Evolutionary conservation across 306 rosid genomes (phyloP), one percentile per base, ranked within the genome.

Genomic region (Chamaecrista fasciculata): DNA sequence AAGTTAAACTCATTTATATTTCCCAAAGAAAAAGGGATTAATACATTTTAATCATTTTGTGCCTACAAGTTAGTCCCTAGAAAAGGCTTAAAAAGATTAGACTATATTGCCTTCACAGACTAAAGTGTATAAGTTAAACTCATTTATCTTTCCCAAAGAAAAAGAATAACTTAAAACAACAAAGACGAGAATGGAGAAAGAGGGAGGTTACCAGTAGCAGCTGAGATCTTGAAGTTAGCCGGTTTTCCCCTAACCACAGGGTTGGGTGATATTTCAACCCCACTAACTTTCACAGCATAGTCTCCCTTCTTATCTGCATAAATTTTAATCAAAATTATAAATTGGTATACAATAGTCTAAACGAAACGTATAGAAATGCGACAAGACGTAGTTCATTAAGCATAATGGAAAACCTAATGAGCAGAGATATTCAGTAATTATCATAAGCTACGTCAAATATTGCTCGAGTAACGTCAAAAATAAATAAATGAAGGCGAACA

Each of bases 231-330:
- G 57, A 88, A 88, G 69, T 76, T 83, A 14, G 81, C 84, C 26
- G 79, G 77, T 77, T 84, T 29, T 62, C 87, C 87, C 36, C 73
- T 69, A 53, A 77, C 73, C 61, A 85, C 89, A 2, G 86, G 91
- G 33, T 78, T n/a, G 20, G 89, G 91, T 31, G 73, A 77, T 28
- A 85, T 78, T 63, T 72, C 25, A 33, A 85, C 81, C 72, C 72
- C 82, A 31, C 59, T 21, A n/a, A 85, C 87, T 86, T 85, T 83
- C 78, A 88, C 87, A 42, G 81, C 65, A 26, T 83, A 88, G 40
- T 75, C 51, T 48, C 36, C 79, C 43, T 74, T 65, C 78, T 59
- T 63, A 61, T 75, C 95, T 85, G 76, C 66, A 76, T n/a, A 26
- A 36, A 61, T 28, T 51, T 53, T 55, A 3, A 51, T 36, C 5